Evolutionary conservation across 306 rosid genomes (phyloP), one percentile per base, ranked within the genome.

Genomic region (Lagenaria siceraria): DNA sequence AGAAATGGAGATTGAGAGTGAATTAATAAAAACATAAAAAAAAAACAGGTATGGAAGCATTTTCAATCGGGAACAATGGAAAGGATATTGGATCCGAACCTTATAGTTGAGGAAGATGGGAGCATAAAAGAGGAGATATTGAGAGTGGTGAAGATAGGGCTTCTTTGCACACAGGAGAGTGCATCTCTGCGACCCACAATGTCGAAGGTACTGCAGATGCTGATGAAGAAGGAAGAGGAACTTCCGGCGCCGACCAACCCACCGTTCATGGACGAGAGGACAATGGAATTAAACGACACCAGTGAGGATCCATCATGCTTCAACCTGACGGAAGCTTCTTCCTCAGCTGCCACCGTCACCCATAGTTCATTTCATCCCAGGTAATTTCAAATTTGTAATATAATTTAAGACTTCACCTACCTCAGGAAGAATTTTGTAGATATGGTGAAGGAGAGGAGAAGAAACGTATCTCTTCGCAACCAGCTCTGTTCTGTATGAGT

Each of bases 111-210:
- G 81, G 87, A 60, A 60, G 79, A 78, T 25, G 72, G 59, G 64
- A 60, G 78, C 18, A 24, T 85, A 27, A 85, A 81, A 85, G 77
- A 83, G 61, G 90, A 83, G 54, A 80, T 92, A 48, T 76, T 83
- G 49, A 86, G 97, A 87, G 97, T 87, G 85, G 78, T 92, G 70
- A 91, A 95, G 46, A 80, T 90, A 75, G 99, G 96, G 80, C 93
- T 95, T 78, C 51, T 92, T 38, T 95, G 97, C 89, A 90, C 92
- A 72, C 99, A 95, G 83, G 97, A 95, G 88, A 84, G 59, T 38
- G 84, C 87, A 54, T 87, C 96, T 0, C 71, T 90, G 42, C 77
- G 97, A 80, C 99, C 97, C 80, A 78, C 86, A 21, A 95, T 92
- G 96, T 89, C 93, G 38, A 95, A 77, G 89, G 88, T 85, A 5